Percentiles rank a stretch among this genome's conserved stretches.
Conservation (phyloP, 148 eudicot genomes). For the Rhododendron griersonianum region DNA sequence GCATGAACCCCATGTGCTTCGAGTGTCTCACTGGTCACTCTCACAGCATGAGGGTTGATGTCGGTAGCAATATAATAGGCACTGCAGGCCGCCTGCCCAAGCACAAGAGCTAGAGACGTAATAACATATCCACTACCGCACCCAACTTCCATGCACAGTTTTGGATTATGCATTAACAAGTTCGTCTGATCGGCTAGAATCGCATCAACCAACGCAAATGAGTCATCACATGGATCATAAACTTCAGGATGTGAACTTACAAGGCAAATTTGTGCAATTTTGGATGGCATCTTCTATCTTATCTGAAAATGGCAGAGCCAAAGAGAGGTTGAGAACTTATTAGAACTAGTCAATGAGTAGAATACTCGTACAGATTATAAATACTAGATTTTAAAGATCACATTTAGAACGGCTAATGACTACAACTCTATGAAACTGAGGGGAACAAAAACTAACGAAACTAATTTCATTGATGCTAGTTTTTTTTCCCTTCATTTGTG, state of each 20-base stretch:
- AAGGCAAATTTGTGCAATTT: slow-evolving; percentile 65
- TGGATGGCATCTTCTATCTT: slow-evolving; percentile 32
- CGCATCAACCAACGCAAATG: slow-evolving; percentile 84
- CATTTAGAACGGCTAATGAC: neutral
- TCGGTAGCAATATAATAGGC: slow-evolving; percentile 76
- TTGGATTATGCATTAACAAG: slow-evolving; percentile 53
- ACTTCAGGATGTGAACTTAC: slow-evolving; percentile 85
- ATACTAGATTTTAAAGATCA: neutral
- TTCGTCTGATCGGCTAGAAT: slow-evolving; percentile 70
- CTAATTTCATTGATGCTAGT: neutral
- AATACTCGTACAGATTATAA: neutral
- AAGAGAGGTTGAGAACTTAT: neutral
- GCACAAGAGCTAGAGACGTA: slow-evolving; percentile 80
- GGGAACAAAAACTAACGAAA: neutral
- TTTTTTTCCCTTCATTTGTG: neutral
- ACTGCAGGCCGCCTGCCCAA: slow-evolving; percentile 36
- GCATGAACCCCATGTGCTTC: slow-evolving; percentile 79
- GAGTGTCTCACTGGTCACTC: slow-evolving; percentile 59
- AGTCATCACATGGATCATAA: slow-evolving; percentile 95
- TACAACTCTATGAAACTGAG: neutral
- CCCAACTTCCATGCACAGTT: slow-evolving; percentile 83
- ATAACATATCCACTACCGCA: slow-evolving; percentile 93
- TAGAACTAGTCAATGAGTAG: neutral
- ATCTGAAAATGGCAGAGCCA: slow-evolving; percentile 1
- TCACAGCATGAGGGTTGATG: slow-evolving; percentile 65